These are phyloP conservation scores for Hypoxylon lienhwacheense DNA, from an alignment of 495 filamentous ascomycete genomes.

Conservation along the genomic window DNA sequence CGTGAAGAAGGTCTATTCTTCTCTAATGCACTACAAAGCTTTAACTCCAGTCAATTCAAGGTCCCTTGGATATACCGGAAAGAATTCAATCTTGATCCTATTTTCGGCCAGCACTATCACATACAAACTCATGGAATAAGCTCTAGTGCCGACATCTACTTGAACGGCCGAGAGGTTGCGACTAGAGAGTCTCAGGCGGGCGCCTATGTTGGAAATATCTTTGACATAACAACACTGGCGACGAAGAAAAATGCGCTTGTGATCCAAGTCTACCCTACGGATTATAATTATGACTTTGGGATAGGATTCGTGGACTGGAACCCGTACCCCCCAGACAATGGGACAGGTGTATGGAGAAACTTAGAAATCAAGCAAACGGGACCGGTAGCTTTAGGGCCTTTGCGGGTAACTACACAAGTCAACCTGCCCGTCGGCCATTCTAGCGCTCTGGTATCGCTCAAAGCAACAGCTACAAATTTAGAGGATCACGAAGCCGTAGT, in stretches of 20 bases:
- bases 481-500: constrained; percentile 43
- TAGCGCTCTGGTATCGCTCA: constrained; percentile 49
- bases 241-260: constrained; percentile 52
- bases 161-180: constrained; percentile 60
- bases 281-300: constrained; percentile 61
- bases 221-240: constrained; percentile 54
- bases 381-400: constrained; percentile 51
- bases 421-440: constrained; percentile 32
- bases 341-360: constrained; percentile 64
- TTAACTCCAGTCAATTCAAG: constrained; percentile 51
- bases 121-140: constrained; percentile 62
- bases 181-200: constrained; percentile 54
- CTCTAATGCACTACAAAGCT: constrained; percentile 54
- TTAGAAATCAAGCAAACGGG: constrained; percentile 62
- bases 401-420: constrained; percentile 54
- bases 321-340: constrained; percentile 60
- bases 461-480: constrained; percentile 53
- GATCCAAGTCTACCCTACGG: constrained; percentile 58
- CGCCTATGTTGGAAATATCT: constrained; percentile 58
- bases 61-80: constrained; percentile 65
- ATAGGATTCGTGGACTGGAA: constrained; percentile 70
- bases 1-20: constrained; percentile 60
- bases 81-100: constrained; percentile 51
- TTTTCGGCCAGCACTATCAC: constrained; percentile 50
- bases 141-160: constrained; percentile 61